Base-by-base conservation (phyloP, 805 yeast species). In the Suhomyces kilbournensis region DNA sequence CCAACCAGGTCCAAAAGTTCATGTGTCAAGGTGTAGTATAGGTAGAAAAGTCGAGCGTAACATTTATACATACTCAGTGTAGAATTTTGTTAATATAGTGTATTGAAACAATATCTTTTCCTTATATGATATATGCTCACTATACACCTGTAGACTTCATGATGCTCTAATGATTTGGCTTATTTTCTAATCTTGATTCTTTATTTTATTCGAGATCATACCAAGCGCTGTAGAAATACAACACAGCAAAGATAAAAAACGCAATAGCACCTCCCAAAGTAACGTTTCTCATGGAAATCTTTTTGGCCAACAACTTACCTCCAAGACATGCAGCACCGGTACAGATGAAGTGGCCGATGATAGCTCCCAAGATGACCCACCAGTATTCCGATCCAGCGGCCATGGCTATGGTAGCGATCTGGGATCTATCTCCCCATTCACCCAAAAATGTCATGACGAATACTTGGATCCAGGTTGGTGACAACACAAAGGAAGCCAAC, bases 401-500 rank as follows among this genome's bases (percentile, higher is more conserved):
- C 96, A 94, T 88, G 40, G 98, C 98, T 62, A 94, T 91, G 32
- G 97, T 94, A 44, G 97, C 97, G 51, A 94, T 90, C 74, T 94
- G 99, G 10, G 97, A 91, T 63, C 99, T 84, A 70, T 94, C 99
- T 48, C 99, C 99, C 96, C 98, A 91, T 74, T 94, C 99, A 55
- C 97, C 99, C 47, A 94, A 74, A 68, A 94, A 94, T 4, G 97
- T 90, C 98, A 94, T 93, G 50, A 84, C 83, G 65, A 94, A 94
- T 4, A 93, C 93, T 75, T 93, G 97, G 58, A 91, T 86, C 92
- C 96, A 94, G 8, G 85, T 73, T 3, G 99, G 98, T 3, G 96
- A 87, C 51, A 93, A 74, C 4, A 90, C 71, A 52, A 83, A 81
- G 2, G 83, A 69, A 2, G 86, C 82, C 48, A 88, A 75, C 59